Evolutionary conservation across 2,329 filamentous ascomycete genomes (phyloP).

Genomic region (Saccharata proteae): DNA sequence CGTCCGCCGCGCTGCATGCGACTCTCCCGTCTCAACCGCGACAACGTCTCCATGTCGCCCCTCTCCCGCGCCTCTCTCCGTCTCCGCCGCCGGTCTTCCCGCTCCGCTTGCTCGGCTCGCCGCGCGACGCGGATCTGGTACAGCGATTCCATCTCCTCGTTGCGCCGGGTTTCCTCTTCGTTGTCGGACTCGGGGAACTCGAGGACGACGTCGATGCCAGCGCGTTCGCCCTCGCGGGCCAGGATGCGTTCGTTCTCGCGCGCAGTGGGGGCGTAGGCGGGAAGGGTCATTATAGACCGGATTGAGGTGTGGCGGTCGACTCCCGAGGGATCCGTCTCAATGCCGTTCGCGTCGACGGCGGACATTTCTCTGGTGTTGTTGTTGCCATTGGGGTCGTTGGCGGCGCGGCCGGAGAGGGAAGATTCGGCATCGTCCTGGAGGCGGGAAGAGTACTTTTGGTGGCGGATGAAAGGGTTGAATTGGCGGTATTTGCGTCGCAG

Average conservation of each 20-base stretch:
- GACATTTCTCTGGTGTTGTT: constrained; percentile 10
- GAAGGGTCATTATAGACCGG: constrained; percentile 87
- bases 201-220: constrained; percentile 79
- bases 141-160: constrained; percentile 83
- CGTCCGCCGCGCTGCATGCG: constrained; percentile 12
- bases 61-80: constrained; percentile 60
- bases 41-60: constrained; percentile 58
- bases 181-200: constrained; percentile 73
- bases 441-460: constrained; percentile 18
- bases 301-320: constrained; percentile 78
- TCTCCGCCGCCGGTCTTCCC: constrained; percentile 60
- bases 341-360: constrained; percentile 12
- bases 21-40: constrained; percentile 38
- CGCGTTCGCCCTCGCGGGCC: constrained; percentile 80
- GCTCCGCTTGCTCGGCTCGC: constrained; percentile 61
- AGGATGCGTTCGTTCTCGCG: constrained; percentile 69
- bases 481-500: constrained; percentile 21
- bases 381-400: constrained; percentile 11
- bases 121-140: constrained; percentile 80
- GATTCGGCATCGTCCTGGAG: constrained; percentile 15
- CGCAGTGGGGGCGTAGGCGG: constrained; percentile 65
- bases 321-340: constrained; percentile 22
- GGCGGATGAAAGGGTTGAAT: constrained; percentile 17
- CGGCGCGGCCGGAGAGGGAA: constrained; percentile 6
- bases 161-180: constrained; percentile 64